Conservation (phyloP, 495 filamentous ascomycete genomes). For the Hypomontagnella submonticulosa region DNA sequence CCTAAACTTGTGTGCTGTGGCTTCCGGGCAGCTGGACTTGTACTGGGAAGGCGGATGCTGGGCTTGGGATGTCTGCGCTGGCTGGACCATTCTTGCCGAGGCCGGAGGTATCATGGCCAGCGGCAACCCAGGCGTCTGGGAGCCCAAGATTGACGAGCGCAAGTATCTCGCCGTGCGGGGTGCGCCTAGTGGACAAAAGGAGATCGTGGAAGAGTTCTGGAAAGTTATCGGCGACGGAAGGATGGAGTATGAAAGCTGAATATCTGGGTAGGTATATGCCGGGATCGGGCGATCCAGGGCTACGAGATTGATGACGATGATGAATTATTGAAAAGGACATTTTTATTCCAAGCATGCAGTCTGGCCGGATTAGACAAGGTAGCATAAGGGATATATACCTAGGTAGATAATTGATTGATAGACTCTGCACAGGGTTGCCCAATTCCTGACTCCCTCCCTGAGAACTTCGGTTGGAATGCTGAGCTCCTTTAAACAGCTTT, state of each 20-base stretch:
- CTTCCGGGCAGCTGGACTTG: constrained; percentile 78
- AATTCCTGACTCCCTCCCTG: constrained; percentile 28
- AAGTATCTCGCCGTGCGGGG: constrained; percentile 82
- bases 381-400: constrained; percentile 14
- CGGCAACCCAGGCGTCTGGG: constrained; percentile 82
- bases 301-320: constrained; percentile 19
- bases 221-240: constrained; percentile 58
- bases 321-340: constrained; percentile 16
- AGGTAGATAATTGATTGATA: constrained; percentile 34
- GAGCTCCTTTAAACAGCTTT: constrained; percentile 10
- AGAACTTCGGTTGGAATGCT: constrained; percentile 34
- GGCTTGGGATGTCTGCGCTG: constrained; percentile 95
- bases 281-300: constrained; percentile 15
- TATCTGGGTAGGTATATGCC: neutral
- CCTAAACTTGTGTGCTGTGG: constrained; percentile 84
- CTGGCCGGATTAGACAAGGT: constrained; percentile 27
- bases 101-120: constrained; percentile 84
- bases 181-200: constrained; percentile 72
- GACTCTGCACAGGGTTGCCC: constrained; percentile 20
- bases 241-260: constrained; percentile 62
- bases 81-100: constrained; percentile 87
- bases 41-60: constrained; percentile 97
- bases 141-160: constrained; percentile 76
- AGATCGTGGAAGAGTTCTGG: constrained; percentile 88
- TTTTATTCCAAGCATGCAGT: constrained; percentile 14